phyloP scores from a whole-genome alignment of 139 green algal species.

The Asterochloris sp. region DNA sequence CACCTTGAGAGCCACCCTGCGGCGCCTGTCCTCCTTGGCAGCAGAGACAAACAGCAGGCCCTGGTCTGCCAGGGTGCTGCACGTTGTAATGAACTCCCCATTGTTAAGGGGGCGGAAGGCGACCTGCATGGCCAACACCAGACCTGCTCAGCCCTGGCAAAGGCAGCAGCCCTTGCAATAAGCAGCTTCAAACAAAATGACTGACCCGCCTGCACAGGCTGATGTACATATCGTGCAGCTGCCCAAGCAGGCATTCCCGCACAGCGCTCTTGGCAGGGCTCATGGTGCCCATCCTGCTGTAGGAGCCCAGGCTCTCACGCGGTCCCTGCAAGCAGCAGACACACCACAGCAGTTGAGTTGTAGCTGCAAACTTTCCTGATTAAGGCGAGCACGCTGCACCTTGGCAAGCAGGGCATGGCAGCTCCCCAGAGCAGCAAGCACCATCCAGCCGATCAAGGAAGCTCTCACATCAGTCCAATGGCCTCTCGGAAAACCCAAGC shows the following conservation, averaged over 20 bases:
- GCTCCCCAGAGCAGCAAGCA: not conserved
- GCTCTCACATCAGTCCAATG: not conserved
- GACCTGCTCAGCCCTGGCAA: not conserved
- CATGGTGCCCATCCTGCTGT: constrained; percentile 13
- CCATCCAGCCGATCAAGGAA: not conserved
- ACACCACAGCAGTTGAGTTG: not conserved
- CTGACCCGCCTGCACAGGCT: constrained; percentile 17
- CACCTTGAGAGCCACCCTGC: not conserved
- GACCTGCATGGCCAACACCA: not conserved
- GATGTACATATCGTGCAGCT: constrained; percentile 18
- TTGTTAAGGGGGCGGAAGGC: constrained; percentile 14
- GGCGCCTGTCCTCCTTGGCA: constrained; percentile 5
- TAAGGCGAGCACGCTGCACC: too few species aligned
- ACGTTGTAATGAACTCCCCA: constrained; percentile 3
- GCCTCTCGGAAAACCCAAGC: not conserved
- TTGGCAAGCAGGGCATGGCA: not conserved
- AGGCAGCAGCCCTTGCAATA: not conserved
- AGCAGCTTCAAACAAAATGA: not conserved
- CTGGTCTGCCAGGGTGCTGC: constrained; percentile 8
- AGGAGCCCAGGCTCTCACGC: constrained; percentile 7
- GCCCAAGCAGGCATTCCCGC: constrained; percentile 17
- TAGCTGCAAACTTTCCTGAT: not conserved
- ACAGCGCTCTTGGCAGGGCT: not conserved
- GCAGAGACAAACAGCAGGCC: constrained; percentile 1
- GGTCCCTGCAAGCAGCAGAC: not conserved